phyloP scores from a whole-genome alignment of 768 basidiomycete species.

The Roridomyces roridus region DNA sequence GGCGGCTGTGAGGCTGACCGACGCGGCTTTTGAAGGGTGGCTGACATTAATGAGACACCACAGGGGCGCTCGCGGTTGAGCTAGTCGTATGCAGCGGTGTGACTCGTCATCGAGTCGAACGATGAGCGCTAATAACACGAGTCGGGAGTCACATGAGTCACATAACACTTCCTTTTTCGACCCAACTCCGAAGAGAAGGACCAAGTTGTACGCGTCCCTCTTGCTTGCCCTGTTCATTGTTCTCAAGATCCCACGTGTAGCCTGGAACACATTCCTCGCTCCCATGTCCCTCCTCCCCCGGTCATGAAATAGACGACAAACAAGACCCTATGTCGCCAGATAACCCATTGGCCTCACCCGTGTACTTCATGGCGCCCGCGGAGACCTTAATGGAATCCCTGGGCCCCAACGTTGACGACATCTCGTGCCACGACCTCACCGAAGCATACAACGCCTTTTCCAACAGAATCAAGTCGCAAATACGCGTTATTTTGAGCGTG shows the following conservation, averaged over 20 bases:
- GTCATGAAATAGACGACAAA: conserved; percentile 22
- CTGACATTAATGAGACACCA: too few relatives aligned
- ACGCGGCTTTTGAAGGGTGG: neutral
- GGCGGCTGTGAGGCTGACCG: conserved; percentile 16
- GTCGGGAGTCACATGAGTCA: too few relatives aligned
- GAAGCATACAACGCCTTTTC: conserved; percentile 67
- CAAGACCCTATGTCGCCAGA: neutral
- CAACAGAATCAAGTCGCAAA: conserved; percentile 44
- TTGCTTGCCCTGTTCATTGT: too few relatives aligned
- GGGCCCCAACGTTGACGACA: conserved; percentile 37
- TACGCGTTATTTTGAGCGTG: conserved; percentile 22
- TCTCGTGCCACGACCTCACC: conserved; percentile 59
- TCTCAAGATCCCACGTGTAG: too few relatives aligned
- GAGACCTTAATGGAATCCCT: conserved; percentile 54
- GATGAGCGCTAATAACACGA: too few relatives aligned
- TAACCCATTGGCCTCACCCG: conserved; percentile 22
- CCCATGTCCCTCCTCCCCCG: conserved; percentile 7
- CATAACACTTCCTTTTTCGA: too few relatives aligned
- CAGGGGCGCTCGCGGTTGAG: too few relatives aligned
- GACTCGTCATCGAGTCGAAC: too few relatives aligned
- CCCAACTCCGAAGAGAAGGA: too few relatives aligned
- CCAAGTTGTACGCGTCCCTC: too few relatives aligned
- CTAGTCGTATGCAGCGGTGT: too few relatives aligned
- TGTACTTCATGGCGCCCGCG: conserved; percentile 49
- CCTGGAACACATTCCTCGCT: too few relatives aligned